These are phyloP conservation scores for Trichoderma oligosporum DNA, from an alignment of 2,329 filamentous ascomycete species.

Conservation along the genomic window DNA sequence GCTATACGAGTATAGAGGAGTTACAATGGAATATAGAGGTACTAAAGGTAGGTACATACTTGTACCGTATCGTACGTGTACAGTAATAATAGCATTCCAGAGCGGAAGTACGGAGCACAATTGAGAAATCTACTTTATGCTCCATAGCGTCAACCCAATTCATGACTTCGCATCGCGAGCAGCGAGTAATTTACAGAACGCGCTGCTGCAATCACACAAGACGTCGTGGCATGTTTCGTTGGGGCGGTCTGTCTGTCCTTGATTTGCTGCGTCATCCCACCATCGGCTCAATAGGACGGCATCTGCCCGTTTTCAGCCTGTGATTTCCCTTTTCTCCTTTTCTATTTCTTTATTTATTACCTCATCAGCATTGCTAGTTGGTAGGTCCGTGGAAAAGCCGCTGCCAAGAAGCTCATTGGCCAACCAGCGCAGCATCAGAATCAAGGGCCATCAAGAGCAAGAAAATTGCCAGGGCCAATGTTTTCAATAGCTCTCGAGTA, in stretches of 20 bases:
- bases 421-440: not conserved
- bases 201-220: not conserved
- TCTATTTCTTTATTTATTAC: not conserved
- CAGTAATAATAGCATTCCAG: no score
- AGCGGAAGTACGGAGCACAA: no score
- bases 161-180: not conserved
- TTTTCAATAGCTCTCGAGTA: no score
- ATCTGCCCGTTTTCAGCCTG: not conserved
- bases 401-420: slow-evolving; percentile 5
- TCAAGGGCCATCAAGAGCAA: not conserved
- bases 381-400: slow-evolving; percentile 15
- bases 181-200: slow-evolving; percentile 15
- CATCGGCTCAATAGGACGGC: slow-evolving; percentile 4
- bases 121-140: no score
- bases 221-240: not conserved
- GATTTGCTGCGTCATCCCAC: slow-evolving; percentile 1
- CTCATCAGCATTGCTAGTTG: slow-evolving; percentile 16
- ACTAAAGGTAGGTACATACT: no score
- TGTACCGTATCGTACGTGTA: no score
- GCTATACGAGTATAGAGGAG: no score
- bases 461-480: not conserved
- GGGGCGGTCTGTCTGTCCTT: slow-evolving; percentile 8
- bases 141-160: no score
- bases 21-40: no score
- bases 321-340: not conserved